phyloP scores from a whole-genome alignment of 495 filamentous ascomycete species.

The Neurospora intermedia region DNA sequence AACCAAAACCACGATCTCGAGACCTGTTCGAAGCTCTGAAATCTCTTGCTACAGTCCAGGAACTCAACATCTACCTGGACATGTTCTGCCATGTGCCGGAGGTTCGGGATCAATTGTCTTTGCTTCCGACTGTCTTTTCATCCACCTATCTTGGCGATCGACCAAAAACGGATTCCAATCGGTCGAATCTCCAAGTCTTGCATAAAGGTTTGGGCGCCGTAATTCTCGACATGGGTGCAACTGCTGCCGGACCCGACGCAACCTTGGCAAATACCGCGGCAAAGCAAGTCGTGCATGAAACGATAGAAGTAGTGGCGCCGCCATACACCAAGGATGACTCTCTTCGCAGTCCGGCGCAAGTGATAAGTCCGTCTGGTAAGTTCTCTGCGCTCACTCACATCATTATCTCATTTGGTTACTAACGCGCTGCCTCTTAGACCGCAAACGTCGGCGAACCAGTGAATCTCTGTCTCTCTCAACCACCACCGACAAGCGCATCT shows the following conservation, averaged over 20 bases:
- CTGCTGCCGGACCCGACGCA: too few species aligned
- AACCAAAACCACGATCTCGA: neutral
- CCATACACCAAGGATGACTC: conserved; percentile 1
- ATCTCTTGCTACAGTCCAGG: neutral
- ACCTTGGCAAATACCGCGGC: neutral
- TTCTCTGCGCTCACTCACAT: neutral
- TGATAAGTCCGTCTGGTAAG: neutral
- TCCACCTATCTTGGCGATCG: neutral
- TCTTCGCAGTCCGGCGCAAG: neutral
- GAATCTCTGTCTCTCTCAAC: neutral
- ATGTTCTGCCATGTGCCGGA: neutral
- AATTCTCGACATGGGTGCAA: too few species aligned
- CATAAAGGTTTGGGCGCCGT: too few species aligned
- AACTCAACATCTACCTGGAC: neutral
- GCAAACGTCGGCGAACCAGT: conserved; percentile 2
- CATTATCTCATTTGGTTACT: neutral
- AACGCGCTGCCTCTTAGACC: neutral
- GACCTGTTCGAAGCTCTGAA: neutral
- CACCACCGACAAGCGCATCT: neutral
- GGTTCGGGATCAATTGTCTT: neutral
- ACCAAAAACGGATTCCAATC: neutral
- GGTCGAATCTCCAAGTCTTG: too few species aligned
- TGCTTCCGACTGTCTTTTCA: neutral
- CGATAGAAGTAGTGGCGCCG: neutral
- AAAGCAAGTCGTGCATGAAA: neutral